These are phyloP conservation scores for Ceratocystis alfenasii DNA, from an alignment of 2,329 filamentous ascomycete genomes.

Conservation along the genomic window DNA sequence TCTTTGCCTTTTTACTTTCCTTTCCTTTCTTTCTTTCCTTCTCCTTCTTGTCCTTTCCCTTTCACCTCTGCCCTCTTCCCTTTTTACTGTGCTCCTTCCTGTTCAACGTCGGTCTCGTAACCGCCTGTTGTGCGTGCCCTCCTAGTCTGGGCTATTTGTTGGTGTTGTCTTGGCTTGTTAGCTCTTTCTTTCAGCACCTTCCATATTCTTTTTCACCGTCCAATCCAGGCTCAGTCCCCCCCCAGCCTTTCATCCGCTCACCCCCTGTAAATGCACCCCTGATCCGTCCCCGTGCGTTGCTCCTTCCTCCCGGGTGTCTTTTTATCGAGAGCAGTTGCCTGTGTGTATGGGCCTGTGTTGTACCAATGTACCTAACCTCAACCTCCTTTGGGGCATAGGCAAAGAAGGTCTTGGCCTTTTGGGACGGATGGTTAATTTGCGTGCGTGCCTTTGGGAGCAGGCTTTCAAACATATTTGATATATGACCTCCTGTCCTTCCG, in stretches of 20 bases:
- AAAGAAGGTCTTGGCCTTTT: no score
- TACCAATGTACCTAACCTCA: not conserved
- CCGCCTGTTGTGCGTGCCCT: not conserved
- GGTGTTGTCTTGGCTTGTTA: not conserved
- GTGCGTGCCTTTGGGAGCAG: no score
- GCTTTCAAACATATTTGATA: slow-evolving; percentile 9
- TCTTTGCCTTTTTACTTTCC: not conserved
- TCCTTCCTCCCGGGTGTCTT: slow-evolving; percentile 3
- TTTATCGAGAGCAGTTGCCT: slow-evolving; percentile 2
- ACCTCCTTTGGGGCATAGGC: no score
- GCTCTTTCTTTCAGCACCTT: not conserved
- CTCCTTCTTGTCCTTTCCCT: not conserved
- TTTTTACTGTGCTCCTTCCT: not conserved
- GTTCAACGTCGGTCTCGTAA: not conserved
- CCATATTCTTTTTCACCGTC: not conserved
- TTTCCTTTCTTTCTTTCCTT: not conserved
- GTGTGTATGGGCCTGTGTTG: not conserved
- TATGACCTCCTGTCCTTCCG: not conserved
- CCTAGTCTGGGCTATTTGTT: not conserved
- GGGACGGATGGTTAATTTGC: not conserved
- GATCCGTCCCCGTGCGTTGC: slow-evolving; percentile 5
- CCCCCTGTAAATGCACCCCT: not conserved
- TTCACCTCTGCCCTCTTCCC: not conserved
- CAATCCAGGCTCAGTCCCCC: not conserved
- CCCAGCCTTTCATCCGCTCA: not conserved